Evolutionary conservation across 2,329 filamentous ascomycete species (phyloP).

Genomic region (Claviceps arundinis): DNA sequence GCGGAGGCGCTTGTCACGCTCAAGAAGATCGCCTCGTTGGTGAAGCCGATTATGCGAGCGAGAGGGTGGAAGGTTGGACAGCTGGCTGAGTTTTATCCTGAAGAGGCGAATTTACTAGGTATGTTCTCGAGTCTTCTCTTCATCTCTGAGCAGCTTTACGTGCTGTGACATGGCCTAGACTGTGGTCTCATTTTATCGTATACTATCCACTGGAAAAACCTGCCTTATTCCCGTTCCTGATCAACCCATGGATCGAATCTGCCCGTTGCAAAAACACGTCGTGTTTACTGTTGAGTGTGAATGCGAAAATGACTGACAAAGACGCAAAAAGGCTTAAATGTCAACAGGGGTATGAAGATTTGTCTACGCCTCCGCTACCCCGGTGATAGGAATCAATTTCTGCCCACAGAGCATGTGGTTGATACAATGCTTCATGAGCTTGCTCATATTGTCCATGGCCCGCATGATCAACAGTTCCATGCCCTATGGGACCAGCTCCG

Average conservation of each 20-base stretch:
- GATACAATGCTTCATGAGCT: conserved; percentile 95
- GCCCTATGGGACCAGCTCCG: conserved; percentile 80
- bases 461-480: conserved; percentile 73
- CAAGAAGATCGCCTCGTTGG: conserved; percentile 70
- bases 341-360: conserved; percentile 65
- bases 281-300: not conserved
- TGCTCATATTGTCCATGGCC: conserved; percentile 72
- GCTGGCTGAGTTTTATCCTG: conserved; percentile 75
- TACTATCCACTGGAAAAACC: not conserved
- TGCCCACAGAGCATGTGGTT: conserved; percentile 65
- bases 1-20: conserved; percentile 46
- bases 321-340: conserved; percentile 49
- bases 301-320: not conserved
- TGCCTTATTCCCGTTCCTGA: not conserved
- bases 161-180: too few species aligned
- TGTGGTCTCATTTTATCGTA: not conserved
- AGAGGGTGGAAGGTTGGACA: conserved; percentile 67
- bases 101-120: conserved; percentile 60
- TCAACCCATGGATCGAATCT: too few species aligned
- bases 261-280: too few species aligned
- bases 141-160: not conserved
- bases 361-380: conserved; percentile 70
- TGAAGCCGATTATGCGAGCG: conserved; percentile 90
- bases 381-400: conserved; percentile 60
- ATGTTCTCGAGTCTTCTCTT: conserved; percentile 9